These are phyloP conservation scores for Thuidium tamariscinum DNA, from an alignment of 225 moss, liverwort and hornwort species.

Conservation along the genomic window DNA sequence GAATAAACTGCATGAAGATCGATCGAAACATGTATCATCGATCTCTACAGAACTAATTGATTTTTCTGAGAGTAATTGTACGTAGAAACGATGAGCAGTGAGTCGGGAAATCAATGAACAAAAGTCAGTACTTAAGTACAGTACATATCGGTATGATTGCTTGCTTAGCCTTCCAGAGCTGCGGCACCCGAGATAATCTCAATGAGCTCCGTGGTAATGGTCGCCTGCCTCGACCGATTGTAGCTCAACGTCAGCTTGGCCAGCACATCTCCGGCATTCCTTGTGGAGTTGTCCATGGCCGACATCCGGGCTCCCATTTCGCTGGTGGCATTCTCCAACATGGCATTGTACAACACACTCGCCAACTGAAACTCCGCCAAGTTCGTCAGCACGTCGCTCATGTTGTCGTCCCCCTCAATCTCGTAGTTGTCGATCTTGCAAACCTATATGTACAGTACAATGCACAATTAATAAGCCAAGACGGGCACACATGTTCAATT, in stretches of 20 bases:
- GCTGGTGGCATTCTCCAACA: slow-evolving; percentile 48
- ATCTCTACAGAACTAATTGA: no score
- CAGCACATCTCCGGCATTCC: slow-evolving; percentile 46
- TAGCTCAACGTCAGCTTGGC: slow-evolving; percentile 19
- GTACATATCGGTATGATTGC: not conserved
- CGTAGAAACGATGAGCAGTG: not conserved
- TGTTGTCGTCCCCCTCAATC: slow-evolving; percentile 26
- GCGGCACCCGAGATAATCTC: slow-evolving; percentile 60
- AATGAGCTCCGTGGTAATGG: slow-evolving; percentile 60
- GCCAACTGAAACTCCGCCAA: slow-evolving; percentile 36
- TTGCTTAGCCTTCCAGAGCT: slow-evolving; percentile 22
- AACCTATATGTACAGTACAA: no score
- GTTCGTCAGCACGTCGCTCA: slow-evolving; percentile 10
- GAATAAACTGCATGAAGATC: not conserved
- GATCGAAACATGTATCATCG: not conserved
- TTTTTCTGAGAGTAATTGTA: no score
- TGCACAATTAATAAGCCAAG: no score
- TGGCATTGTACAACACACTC: slow-evolving; percentile 20
- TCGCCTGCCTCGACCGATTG: slow-evolving; percentile 34
- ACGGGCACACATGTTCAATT: not conserved
- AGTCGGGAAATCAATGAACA: not conserved
- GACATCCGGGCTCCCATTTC: slow-evolving; percentile 40
- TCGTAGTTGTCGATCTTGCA: slow-evolving; percentile 23
- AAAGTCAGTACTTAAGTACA: no score
- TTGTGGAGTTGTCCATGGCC: slow-evolving; percentile 47